Percentiles rank a stretch among this genome's conserved stretches.
Conservation (phyloP, 106 monocot species). For the Dendrobium catenatum region DNA sequence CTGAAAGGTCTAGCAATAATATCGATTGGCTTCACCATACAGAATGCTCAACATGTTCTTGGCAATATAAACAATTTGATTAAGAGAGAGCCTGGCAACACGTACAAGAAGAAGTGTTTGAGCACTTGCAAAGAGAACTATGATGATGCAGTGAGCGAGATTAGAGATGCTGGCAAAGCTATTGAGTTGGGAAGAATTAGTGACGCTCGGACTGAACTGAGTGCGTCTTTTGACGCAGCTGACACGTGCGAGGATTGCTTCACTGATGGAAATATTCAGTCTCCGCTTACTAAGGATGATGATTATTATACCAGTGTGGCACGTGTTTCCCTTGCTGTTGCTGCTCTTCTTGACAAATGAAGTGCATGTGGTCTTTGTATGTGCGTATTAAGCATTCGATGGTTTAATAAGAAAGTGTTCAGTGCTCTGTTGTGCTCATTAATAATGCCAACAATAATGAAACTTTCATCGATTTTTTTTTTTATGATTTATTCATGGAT, state of each 20-base stretch:
- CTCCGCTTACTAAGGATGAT: background rate
- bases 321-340: background rate
- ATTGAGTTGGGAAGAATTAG: background rate
- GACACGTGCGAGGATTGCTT: background rate
- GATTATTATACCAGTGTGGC: background rate
- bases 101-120: background rate
- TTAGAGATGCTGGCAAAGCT: background rate
- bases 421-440: no score
- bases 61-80: background rate
- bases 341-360: background rate
- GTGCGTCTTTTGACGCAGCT: background rate
- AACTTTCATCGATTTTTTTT: no score
- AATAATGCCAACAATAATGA: no score
- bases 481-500: no score
- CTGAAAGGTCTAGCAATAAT: background rate
- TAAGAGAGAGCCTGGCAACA: background rate
- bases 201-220: background rate
- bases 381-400: no score
- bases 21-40: background rate
- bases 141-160: background rate
- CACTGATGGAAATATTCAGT: background rate
- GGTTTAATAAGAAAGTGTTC: no score
- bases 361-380: background rate
- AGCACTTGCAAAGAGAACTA: background rate
- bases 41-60: background rate